Evolutionary conservation across 768 basidiomycete species (phyloP).

Genomic region (Amanita fuliginea): DNA sequence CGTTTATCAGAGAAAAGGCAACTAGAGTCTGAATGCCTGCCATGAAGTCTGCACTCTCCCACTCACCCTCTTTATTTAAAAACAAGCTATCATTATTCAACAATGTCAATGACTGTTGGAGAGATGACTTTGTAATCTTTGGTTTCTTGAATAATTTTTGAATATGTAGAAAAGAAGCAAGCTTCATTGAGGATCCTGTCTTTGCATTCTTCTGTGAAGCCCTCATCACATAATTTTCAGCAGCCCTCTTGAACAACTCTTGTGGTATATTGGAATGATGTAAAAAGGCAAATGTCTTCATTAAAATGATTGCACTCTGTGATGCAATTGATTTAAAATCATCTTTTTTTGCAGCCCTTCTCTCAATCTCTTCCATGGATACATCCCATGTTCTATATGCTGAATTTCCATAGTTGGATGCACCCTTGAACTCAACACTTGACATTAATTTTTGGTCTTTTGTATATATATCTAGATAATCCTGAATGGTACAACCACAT

Average conservation of each 20-base stretch:
- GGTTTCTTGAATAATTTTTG: too few relatives aligned
- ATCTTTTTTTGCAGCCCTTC: not conserved
- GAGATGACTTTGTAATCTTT: too few relatives aligned
- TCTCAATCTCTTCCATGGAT: not conserved
- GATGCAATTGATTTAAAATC: not conserved
- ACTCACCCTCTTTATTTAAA: not conserved
- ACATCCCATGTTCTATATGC: constrained; percentile 2
- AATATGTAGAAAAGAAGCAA: not conserved
- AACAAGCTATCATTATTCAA: not conserved
- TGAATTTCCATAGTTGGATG: not conserved
- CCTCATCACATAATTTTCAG: not conserved
- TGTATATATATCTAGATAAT: not conserved
- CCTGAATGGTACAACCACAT: not conserved
- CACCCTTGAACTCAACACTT: not conserved
- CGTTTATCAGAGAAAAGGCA: too few relatives aligned
- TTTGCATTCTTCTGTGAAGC: too few relatives aligned
- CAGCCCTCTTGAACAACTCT: not conserved
- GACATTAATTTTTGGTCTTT: not conserved
- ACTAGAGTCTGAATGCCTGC: not conserved
- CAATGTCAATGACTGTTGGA: not conserved
- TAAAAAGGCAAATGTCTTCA: not conserved
- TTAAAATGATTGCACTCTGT: not conserved
- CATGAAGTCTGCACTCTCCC: constrained; percentile 7
- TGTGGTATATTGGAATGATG: not conserved
- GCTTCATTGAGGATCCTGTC: too few relatives aligned